A percentile compares a stretch with the other conserved stretches of the same genome.
Conservation (phyloP, 2,329 filamentous ascomycete species). For the Magnaporthales sp. region DNA sequence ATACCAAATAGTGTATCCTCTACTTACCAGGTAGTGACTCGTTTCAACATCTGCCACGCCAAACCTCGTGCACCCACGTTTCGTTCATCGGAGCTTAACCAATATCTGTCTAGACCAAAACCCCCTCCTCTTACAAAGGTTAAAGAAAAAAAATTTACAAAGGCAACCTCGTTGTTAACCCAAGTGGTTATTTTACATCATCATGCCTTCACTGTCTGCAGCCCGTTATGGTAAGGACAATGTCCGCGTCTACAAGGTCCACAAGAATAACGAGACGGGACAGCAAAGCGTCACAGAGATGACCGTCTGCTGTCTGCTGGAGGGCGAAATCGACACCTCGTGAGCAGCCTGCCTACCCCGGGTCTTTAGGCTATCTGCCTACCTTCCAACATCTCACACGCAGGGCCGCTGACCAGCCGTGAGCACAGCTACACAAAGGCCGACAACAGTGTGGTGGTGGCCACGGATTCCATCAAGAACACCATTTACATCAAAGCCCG, state of each 20-base stretch:
- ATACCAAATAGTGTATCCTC: not conserved
- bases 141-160: too few relatives aligned
- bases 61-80: not conserved
- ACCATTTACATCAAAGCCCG: slow-evolving; percentile 93
- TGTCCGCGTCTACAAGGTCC: slow-evolving; percentile 93
- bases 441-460: slow-evolving; percentile 91
- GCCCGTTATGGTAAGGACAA: slow-evolving; percentile 94
- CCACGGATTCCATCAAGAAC: slow-evolving; percentile 98
- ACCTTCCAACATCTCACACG: slow-evolving; percentile 11
- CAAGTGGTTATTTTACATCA: slow-evolving; percentile 9
- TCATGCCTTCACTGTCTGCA: slow-evolving; percentile 48
- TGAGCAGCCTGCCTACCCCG: slow-evolving; percentile 31
- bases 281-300: slow-evolving; percentile 86
- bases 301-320: slow-evolving; percentile 86
- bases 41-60: not conserved
- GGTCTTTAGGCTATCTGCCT: not conserved
- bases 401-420: not conserved
- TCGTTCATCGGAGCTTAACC: not conserved
- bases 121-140: not conserved
- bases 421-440: slow-evolving; percentile 71
- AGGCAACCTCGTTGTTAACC: not conserved
- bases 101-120: not conserved
- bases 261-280: slow-evolving; percentile 67
- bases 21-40: not conserved
- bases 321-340: slow-evolving; percentile 84